Percentiles rank a stretch among this genome's conserved stretches.
Conservation (phyloP, 75 land plant genomes). For the Pinus taeda region DNA sequence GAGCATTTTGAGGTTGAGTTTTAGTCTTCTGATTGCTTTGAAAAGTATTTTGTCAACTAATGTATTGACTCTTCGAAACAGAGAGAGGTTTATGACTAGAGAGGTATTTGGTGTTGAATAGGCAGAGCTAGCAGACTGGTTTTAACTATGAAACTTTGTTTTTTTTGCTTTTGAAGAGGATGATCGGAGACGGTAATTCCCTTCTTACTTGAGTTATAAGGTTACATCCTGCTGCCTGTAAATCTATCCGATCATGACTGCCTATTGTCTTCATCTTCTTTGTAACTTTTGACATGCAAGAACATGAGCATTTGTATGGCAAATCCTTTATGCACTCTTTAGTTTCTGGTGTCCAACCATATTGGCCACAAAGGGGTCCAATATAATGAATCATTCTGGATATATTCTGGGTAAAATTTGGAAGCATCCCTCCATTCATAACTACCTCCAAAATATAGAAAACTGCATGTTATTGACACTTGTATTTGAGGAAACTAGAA, state of each 20-base stretch:
- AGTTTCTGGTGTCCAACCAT: neutral
- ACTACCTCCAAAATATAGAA: too few species aligned
- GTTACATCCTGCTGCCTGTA: neutral
- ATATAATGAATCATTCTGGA: neutral
- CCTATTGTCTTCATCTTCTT: neutral
- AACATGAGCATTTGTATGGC: neutral
- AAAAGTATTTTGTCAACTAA: neutral
- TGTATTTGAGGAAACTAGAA: too few species aligned
- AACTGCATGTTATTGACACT: too few species aligned
- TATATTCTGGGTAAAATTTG: too few species aligned
- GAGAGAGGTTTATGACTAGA: neutral
- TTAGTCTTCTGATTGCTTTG: neutral
- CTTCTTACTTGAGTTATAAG: neutral
- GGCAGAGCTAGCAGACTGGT: neutral
- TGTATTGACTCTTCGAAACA: neutral
- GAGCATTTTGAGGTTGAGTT: neutral
- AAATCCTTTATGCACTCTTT: neutral
- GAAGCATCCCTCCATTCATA: too few species aligned
- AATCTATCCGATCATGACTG: neutral
- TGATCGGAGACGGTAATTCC: neutral
- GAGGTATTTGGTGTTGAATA: neutral
- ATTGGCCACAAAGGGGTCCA: neutral
- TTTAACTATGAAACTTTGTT: neutral
- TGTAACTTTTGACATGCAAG: neutral
- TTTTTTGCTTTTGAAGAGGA: slow-evolving; percentile 1